These are phyloP conservation scores for Beauveria medogensis DNA, from an alignment of 2,329 filamentous ascomycete species.

Conservation along the genomic window DNA sequence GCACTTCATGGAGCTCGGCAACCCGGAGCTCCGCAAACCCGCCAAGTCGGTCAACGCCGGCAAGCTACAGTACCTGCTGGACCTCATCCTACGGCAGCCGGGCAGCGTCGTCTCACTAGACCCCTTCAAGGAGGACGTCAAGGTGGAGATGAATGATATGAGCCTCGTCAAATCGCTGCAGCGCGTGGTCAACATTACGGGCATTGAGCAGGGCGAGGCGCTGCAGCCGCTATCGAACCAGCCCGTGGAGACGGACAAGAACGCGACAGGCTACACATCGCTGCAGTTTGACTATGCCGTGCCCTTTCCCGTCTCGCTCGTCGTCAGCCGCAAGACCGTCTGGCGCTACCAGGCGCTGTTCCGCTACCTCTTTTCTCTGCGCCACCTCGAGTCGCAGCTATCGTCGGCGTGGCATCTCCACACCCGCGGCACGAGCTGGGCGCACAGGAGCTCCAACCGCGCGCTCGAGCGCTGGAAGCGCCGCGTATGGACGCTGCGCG, in stretches of 20 bases:
- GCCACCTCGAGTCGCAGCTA: constrained; percentile 81
- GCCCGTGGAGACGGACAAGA: constrained; percentile 70
- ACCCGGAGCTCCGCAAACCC: constrained; percentile 83
- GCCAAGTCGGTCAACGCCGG: constrained; percentile 82
- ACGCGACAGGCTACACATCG: constrained; percentile 83
- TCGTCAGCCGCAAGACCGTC: constrained; percentile 94
- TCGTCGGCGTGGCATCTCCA: constrained; percentile 87
- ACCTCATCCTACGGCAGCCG: constrained; percentile 90
- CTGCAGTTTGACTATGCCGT: constrained; percentile 91
- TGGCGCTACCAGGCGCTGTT: constrained; percentile 95
- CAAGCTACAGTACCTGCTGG: constrained; percentile 92
- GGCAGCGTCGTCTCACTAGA: constrained; percentile 90
- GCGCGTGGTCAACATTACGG: constrained; percentile 92
- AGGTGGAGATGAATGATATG: constrained; percentile 93
- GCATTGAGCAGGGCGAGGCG: constrained; percentile 82
- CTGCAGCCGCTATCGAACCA: constrained; percentile 65
- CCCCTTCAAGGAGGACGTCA: constrained; percentile 97
- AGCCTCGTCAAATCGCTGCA: constrained; percentile 90
- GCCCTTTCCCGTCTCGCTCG: constrained; percentile 89
- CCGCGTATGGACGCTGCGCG: constrained; percentile 81
- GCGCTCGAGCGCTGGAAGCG: constrained; percentile 88
- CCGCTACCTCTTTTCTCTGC: constrained; percentile 82
- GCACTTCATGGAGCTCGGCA: constrained; percentile 88
- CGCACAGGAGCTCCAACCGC: constrained; percentile 64
- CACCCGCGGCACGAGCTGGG: constrained; percentile 73